Conservation (phyloP, 441 rosid genomes). For the Gossypium lobatum region DNA sequence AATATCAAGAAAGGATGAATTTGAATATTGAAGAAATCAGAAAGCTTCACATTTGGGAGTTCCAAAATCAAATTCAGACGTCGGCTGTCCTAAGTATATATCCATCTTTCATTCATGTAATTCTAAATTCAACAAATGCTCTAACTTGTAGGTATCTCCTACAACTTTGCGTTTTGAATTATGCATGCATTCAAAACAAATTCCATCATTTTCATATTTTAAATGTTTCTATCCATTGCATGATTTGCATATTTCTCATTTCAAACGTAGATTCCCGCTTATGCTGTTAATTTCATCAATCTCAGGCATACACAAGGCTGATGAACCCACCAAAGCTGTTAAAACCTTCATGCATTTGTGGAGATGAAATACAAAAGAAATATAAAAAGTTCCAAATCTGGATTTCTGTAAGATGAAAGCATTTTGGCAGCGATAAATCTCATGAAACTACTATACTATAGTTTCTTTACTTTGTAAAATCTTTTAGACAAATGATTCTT, state of each 20-base stretch:
- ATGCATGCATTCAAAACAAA: background rate
- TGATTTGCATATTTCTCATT: background rate
- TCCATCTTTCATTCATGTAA: background rate
- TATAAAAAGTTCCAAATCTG: background rate
- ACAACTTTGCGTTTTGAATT: background rate
- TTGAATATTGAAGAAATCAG: background rate
- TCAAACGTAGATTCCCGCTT: background rate
- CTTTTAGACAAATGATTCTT: background rate
- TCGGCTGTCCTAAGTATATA: background rate
- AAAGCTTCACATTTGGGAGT: background rate
- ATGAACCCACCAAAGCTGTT: slow-evolving; percentile 14
- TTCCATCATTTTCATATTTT: no score
- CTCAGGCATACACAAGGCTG: slow-evolving; percentile 7
- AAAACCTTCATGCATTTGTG: slow-evolving; percentile 17
- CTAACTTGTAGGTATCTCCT: background rate
- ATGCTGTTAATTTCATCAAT: background rate
- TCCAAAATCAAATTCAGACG: background rate
- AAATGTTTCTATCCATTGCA: no score
- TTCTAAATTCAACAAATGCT: background rate
- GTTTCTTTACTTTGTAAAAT: background rate
- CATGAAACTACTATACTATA: background rate
- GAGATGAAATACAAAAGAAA: background rate
- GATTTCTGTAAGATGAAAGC: no score
- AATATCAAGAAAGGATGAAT: background rate
- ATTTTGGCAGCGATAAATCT: no score